phyloP scores from a whole-genome alignment of 1,139 yeast genomes.

The Sugiyamaella castrensis region DNA sequence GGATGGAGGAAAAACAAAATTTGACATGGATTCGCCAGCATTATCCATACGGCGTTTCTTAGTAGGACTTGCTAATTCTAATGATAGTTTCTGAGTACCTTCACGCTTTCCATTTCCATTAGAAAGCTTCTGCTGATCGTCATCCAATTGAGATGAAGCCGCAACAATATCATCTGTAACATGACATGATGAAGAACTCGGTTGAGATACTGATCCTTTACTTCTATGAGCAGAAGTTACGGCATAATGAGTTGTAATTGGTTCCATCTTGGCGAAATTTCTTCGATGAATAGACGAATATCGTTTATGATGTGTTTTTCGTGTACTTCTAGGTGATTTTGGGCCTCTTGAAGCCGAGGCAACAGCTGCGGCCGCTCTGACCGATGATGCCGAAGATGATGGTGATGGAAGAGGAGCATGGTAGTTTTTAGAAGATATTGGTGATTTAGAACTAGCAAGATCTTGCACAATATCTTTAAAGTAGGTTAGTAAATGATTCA shows the following conservation, averaged over 20 bases:
- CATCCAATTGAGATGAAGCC: not conserved
- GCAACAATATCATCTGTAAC: not conserved
- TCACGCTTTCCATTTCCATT: constrained; percentile 10
- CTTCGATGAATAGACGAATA: constrained; percentile 31
- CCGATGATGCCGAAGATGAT: constrained; percentile 8
- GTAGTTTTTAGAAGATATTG: not conserved
- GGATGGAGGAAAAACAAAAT: constrained; percentile 4
- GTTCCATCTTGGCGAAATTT: constrained; percentile 34
- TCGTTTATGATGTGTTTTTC: constrained; percentile 24
- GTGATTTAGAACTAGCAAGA: too few relatives aligned
- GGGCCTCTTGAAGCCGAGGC: constrained; percentile 20
- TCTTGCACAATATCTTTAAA: too few relatives aligned
- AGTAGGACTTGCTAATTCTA: constrained; percentile 7
- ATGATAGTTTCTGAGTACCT: not conserved
- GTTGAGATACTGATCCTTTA: not conserved
- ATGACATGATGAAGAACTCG: too few relatives aligned
- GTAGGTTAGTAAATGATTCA: too few relatives aligned
- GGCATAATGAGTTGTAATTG: constrained; percentile 29
- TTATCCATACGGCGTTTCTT: constrained; percentile 7
- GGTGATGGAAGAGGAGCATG: constrained; percentile 3
- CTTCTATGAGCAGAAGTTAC: constrained; percentile 11
- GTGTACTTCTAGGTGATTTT: constrained; percentile 17
- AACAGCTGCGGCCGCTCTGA: constrained; percentile 18
- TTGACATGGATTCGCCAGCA: not conserved
- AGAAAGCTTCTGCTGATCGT: constrained; percentile 1